phyloP scores from a whole-genome alignment of 306 rosid species.

The Canavalia gladiata region DNA sequence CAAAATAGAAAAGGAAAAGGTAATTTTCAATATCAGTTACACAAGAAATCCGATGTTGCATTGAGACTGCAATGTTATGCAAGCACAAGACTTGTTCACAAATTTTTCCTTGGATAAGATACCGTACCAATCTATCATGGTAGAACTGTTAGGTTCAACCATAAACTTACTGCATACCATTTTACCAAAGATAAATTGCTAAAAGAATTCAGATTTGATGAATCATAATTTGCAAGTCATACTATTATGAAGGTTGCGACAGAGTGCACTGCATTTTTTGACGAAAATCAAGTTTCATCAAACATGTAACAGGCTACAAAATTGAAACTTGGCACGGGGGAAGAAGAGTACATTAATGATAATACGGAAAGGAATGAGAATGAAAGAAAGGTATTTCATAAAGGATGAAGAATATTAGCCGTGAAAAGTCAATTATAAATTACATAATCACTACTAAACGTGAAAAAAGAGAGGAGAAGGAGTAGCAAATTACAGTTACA shows the following conservation, averaged over 20 bases:
- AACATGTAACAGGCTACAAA: not conserved
- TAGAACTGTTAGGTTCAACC: conserved; percentile 5
- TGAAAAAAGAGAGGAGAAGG: too few species aligned
- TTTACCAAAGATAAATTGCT: not conserved
- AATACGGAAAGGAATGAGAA: not conserved
- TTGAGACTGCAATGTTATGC: conserved; percentile 22
- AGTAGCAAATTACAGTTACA: too few species aligned
- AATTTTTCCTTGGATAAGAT: conserved; percentile 20
- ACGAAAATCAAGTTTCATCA: not conserved
- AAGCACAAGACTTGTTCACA: not conserved
- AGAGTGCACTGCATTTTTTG: not conserved
- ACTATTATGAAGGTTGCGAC: not conserved
- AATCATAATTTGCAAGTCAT: conserved; percentile 28
- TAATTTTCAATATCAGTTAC: not conserved
- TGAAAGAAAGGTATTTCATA: not conserved
- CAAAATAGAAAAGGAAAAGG: not conserved
- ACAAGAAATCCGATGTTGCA: not conserved
- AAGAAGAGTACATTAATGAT: not conserved
- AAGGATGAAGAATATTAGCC: not conserved
- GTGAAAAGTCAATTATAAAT: not conserved
- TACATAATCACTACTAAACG: too few species aligned
- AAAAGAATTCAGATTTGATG: conserved; percentile 34
- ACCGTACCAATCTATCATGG: conserved; percentile 22
- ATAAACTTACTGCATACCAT: not conserved
- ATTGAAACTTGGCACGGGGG: not conserved